Evolutionary conservation across 2,329 filamentous ascomycete genomes (phyloP).

Genomic region (Coccinonectria pachysandricola): DNA sequence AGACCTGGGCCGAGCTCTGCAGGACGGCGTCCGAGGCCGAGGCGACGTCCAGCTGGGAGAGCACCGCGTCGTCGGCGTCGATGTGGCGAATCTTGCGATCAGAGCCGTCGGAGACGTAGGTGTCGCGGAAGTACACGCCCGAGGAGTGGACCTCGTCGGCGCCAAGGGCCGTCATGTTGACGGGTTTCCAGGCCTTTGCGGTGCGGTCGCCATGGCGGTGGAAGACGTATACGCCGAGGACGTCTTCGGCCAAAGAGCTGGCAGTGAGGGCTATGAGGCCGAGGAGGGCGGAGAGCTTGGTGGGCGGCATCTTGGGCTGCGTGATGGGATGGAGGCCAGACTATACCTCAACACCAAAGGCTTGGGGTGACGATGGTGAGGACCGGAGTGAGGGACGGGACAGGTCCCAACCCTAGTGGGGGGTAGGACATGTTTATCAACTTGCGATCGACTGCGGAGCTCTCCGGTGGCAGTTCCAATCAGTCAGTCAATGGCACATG

Average conservation of each 20-base stretch:
- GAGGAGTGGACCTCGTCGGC: constrained; percentile 64
- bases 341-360: too few relatives aligned
- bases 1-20: constrained; percentile 68
- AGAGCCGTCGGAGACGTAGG: constrained; percentile 58
- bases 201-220: constrained; percentile 85
- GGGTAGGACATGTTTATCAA: too few relatives aligned
- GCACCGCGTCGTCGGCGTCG: constrained; percentile 53
- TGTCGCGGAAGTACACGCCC: constrained; percentile 64
- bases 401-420: too few relatives aligned
- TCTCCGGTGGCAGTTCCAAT: too few relatives aligned
- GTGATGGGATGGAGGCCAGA: too few relatives aligned
- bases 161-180: constrained; percentile 68
- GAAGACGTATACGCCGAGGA: constrained; percentile 79
- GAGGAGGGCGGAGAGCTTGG: constrained; percentile 28
- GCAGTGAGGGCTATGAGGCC: constrained; percentile 27
- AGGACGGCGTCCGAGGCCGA: constrained; percentile 69
- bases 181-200: constrained; percentile 60
- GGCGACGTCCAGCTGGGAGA: constrained; percentile 60
- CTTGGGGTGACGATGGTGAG: too few relatives aligned
- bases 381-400: too few relatives aligned
- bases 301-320: constrained; percentile 36
- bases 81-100: constrained; percentile 54
- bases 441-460: too few relatives aligned
- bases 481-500: too few relatives aligned
- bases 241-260: constrained; percentile 45